These are phyloP conservation scores for Eucalyptus regnans DNA, from an alignment of 345 rosid genomes.

Conservation along the genomic window DNA sequence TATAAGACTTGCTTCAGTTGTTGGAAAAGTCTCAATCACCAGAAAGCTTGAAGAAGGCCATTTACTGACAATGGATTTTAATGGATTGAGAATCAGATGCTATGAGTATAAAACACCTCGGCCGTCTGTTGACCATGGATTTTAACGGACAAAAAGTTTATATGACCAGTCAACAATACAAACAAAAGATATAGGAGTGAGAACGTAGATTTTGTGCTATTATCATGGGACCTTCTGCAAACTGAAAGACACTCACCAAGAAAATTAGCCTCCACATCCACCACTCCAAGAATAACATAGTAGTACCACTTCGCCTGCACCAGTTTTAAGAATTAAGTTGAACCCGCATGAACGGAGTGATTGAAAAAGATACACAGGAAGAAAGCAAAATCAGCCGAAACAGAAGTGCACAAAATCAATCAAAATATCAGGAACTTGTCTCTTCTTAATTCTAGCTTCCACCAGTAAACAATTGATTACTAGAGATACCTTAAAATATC, in stretches of 20 bases:
- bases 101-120: not conserved
- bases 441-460: not conserved
- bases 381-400: not conserved
- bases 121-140: not conserved
- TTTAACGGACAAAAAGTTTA: not conserved
- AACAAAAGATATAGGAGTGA: not conserved
- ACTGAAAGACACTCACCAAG: slow-evolving; percentile 48
- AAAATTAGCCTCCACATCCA: slow-evolving; percentile 84
- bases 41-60: not conserved
- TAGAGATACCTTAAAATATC: not conserved
- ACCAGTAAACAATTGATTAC: not conserved
- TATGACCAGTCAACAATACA: not conserved
- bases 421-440: not conserved
- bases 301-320: slow-evolving; percentile 86
- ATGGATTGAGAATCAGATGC: not conserved
- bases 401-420: not conserved
- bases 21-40: not conserved
- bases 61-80: not conserved
- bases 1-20: not conserved
- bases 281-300: slow-evolving; percentile 58
- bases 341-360: not conserved
- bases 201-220: not conserved
- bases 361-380: not conserved
- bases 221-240: not conserved
- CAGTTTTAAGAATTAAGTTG: slow-evolving; percentile 1